These are phyloP conservation scores for Candida hungchunana DNA, from an alignment of 805 yeast species.

Conservation along the genomic window DNA sequence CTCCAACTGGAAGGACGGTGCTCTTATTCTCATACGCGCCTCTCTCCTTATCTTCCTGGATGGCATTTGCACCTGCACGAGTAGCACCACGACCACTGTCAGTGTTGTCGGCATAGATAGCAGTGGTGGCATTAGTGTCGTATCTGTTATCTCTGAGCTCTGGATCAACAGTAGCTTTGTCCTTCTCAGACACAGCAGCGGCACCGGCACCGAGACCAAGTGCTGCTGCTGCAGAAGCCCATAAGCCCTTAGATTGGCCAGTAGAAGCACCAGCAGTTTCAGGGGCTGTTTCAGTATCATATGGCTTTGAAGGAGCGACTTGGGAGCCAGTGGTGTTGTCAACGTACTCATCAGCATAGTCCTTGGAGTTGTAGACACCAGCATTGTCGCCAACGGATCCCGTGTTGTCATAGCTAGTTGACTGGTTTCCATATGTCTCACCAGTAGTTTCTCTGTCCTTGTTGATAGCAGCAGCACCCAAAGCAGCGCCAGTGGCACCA, in stretches of 20 bases:
- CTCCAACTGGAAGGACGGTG: constrained; percentile 21
- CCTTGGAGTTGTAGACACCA: constrained; percentile 2
- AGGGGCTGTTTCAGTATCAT: constrained; percentile 7
- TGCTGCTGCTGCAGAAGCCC: constrained; percentile 13
- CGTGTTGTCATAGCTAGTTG: background rate
- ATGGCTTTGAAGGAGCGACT: constrained; percentile 3
- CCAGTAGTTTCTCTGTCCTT: background rate
- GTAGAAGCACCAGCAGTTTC: constrained; percentile 7
- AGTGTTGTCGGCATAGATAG: constrained; percentile 6
- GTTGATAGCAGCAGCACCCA: constrained; percentile 3
- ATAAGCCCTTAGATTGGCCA: constrained; percentile 6
- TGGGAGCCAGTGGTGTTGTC: background rate
- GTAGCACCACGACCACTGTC: constrained; percentile 19
- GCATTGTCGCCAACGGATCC: background rate
- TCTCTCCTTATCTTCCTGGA: background rate
- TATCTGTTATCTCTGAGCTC: constrained; percentile 3
- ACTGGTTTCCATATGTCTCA: background rate
- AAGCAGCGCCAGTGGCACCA: constrained; percentile 5
- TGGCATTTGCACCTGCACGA: constrained; percentile 15
- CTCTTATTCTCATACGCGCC: constrained; percentile 21
- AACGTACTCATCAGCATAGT: background rate
- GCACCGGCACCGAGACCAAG: constrained; percentile 14
- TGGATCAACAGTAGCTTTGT: background rate
- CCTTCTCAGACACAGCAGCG: constrained; percentile 3
- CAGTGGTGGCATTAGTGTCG: constrained; percentile 2